Conservation (phyloP, 495 filamentous ascomycete genomes). For the Penicillium fimorum region DNA sequence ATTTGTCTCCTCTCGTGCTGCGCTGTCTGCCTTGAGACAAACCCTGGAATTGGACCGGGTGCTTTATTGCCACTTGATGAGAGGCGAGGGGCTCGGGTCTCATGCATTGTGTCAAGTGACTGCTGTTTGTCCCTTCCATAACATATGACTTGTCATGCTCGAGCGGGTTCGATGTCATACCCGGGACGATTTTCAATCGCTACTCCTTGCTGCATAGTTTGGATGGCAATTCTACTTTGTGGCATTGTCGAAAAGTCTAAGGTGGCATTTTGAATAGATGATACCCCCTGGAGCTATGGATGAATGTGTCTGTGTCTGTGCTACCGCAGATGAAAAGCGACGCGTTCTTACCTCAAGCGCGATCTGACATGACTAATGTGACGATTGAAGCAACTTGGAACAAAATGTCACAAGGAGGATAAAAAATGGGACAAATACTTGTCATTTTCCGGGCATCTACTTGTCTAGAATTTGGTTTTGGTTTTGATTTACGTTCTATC, state of each 20-base stretch:
- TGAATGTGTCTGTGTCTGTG: neutral
- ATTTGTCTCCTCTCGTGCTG: neutral
- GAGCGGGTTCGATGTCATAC: neutral
- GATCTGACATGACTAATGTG: neutral
- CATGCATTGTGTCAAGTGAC: constrained; percentile 8
- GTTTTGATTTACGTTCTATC: neutral
- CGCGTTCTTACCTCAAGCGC: neutral
- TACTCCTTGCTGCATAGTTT: neutral
- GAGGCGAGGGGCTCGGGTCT: neutral
- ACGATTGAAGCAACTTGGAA: neutral
- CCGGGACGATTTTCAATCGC: neutral
- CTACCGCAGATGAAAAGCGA: neutral
- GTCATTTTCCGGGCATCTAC: neutral
- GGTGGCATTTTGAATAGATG: neutral
- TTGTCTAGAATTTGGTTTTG: neutral
- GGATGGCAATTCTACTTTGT: neutral
- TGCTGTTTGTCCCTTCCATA: constrained; percentile 1
- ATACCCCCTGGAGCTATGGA: neutral
- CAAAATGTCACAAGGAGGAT: neutral
- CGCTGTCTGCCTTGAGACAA: neutral
- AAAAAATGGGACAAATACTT: neutral
- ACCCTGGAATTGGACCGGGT: neutral
- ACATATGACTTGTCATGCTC: constrained; percentile 8
- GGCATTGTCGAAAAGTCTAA: neutral
- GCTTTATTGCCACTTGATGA: neutral